These are phyloP conservation scores for Trypanosoma caninum DNA, from an alignment of 208 protist genomes.

Conservation along the genomic window DNA sequence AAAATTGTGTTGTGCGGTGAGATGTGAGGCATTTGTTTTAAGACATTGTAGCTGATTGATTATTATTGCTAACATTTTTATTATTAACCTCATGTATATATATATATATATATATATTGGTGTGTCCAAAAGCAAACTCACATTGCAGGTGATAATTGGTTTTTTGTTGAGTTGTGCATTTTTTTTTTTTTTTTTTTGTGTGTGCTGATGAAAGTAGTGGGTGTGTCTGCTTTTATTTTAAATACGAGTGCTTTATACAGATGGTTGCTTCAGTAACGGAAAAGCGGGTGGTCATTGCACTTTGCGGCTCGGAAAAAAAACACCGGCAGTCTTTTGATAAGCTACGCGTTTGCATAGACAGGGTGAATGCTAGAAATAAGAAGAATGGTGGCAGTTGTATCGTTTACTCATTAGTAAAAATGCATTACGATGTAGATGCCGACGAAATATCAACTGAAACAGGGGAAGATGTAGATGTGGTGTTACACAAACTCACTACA, in stretches of 20 bases:
- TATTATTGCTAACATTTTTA: neutral
- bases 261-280: neutral
- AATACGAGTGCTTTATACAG: neutral
- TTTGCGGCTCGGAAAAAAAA: slow-evolving; percentile 73
- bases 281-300: slow-evolving; percentile 33
- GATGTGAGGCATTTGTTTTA: too few relatives aligned
- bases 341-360: slow-evolving; percentile 28
- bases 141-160: too few relatives aligned
- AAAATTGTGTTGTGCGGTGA: slow-evolving; percentile 30
- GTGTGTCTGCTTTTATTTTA: too few relatives aligned
- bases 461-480: slow-evolving; percentile 42
- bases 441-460: slow-evolving; percentile 28
- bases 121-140: too few relatives aligned
- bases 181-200: neutral
- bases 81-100: neutral
- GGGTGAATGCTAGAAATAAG: slow-evolving; percentile 22
- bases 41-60: too few relatives aligned
- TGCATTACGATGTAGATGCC: slow-evolving; percentile 47
- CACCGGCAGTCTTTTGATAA: slow-evolving; percentile 75
- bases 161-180: too few relatives aligned
- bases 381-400: neutral
- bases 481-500: slow-evolving; percentile 81
- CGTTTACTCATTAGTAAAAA: slow-evolving; percentile 44
- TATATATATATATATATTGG: neutral
- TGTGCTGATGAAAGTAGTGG: too few relatives aligned